Base-by-base conservation (phyloP, 2,329 filamentous ascomycete species). In the Sarocladium strictum region DNA sequence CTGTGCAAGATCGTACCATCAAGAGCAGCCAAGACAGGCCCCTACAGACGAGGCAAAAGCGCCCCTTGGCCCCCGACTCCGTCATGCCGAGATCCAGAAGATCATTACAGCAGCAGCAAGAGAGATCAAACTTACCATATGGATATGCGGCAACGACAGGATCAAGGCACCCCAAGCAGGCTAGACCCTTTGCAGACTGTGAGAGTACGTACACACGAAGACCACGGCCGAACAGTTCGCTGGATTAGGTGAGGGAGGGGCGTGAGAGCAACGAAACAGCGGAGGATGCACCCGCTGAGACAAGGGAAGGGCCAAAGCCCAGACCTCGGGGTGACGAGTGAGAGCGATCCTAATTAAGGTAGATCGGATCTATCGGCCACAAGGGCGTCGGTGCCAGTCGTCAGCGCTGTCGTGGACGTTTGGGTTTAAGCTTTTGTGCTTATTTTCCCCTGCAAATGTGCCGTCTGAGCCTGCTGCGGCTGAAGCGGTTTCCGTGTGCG, bases 401-500 rank as follows among this genome's bases (percentile, higher is more conserved):
- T 51, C 47, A 51, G 47, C 47, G 47, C 27, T 51, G 47, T 51
- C 47, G 47, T 35, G 47, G 47, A 35, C 47, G 47, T 51, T 51
- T 51, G 47, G 47, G 47, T 51, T 51, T 51, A 51, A 51, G 47
- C 47, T 51, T 51, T 51, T 51, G 47, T 51, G 47, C 47, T 51
- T 51, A 51, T 33, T 51, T 51, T 35, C 47, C 47, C 26, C 47
- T 51, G 47, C 27, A 17, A 14, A 19, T 35, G 27, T 4, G 27
- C 24, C 27, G 47, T 21, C 35, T 32, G 17, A 33, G 29, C 47
- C 10, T 5, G 17, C 9, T 12, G 21, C 43, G 43, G 38, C 38
- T 43, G 38, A 43, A 43, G 14, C 17, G 38, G n/a, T n/a, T n/a
- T n/a, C n/a, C n/a, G n/a, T n/a, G n/a, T n/a, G n/a, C n/a, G n/a